Conservation (phyloP, 306 rosid genomes). For the Ormosia emarginata region DNA sequence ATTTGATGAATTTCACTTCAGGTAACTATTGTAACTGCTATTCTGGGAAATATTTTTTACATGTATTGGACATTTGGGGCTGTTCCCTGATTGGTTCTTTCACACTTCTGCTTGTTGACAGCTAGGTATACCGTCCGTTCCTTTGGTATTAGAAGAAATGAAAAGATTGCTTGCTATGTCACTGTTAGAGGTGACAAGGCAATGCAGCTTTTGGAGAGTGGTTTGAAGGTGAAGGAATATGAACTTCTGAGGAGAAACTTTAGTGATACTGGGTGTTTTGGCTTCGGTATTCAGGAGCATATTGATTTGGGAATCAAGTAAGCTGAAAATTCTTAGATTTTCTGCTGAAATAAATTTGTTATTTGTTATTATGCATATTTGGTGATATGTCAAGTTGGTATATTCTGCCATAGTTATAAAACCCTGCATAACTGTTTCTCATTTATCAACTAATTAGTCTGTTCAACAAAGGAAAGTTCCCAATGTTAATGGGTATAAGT, state of each 20-base stretch:
- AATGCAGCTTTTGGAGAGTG: slow-evolving; percentile 81
- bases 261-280: slow-evolving; percentile 81
- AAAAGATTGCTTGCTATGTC: slow-evolving; percentile 83
- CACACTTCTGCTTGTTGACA: slow-evolving; percentile 13
- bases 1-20: background rate
- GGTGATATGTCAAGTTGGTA: background rate
- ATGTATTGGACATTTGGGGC: background rate
- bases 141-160: slow-evolving; percentile 79
- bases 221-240: slow-evolving; percentile 82
- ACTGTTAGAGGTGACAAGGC: slow-evolving; percentile 91
- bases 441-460: background rate
- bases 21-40: background rate
- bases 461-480: background rate
- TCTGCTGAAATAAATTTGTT: background rate
- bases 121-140: slow-evolving; percentile 81
- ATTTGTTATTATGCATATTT: background rate
- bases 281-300: slow-evolving; percentile 92
- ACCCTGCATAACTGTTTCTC: background rate
- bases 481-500: too few species aligned
- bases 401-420: background rate
- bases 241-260: slow-evolving; percentile 76
- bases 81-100: background rate
- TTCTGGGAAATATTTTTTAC: background rate
- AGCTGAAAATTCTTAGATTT: background rate
- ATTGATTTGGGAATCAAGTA: slow-evolving; percentile 85